phyloP scores from a whole-genome alignment of 2,329 filamentous ascomycete species.

The Colletotrichum simmondsii region DNA sequence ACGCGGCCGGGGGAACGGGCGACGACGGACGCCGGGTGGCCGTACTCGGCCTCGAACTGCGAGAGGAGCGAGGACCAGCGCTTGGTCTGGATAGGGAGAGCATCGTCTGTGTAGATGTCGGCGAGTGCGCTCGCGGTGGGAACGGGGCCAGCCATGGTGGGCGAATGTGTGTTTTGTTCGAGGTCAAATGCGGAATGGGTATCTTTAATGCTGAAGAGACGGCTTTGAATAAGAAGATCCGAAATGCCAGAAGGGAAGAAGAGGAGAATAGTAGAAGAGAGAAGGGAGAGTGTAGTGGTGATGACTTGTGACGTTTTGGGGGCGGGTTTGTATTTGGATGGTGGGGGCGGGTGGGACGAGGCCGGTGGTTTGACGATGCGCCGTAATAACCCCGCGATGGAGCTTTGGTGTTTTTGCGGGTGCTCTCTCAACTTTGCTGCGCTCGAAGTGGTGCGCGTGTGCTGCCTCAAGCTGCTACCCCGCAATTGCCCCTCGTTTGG shows the following conservation, averaged over 20 bases:
- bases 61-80: constrained; percentile 82
- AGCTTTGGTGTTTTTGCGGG: constrained; percentile 33
- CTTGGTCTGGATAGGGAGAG: constrained; percentile 72
- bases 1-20: constrained; percentile 92
- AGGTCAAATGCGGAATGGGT: constrained; percentile 28
- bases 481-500: constrained; percentile 35
- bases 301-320: constrained; percentile 27
- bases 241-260: background rate
- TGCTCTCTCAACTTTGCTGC: constrained; percentile 2
- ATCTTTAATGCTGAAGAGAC: background rate
- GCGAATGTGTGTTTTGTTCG: background rate
- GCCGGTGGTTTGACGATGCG: constrained; percentile 5
- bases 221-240: background rate
- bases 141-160: constrained; percentile 68
- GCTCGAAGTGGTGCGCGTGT: constrained; percentile 7
- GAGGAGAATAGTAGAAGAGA: too few relatives aligned
- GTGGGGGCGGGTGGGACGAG: constrained; percentile 14
- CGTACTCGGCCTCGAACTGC: constrained; percentile 78
- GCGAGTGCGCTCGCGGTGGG: constrained; percentile 80
- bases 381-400: constrained; percentile 31
- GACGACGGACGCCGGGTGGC: constrained; percentile 79
- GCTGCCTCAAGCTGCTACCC: constrained; percentile 13
- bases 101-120: constrained; percentile 85
- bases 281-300: background rate
- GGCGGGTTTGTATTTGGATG: constrained; percentile 10